Conservation (phyloP, 2,329 filamentous ascomycete species). For the Neoscytalidium dimidiatum region DNA sequence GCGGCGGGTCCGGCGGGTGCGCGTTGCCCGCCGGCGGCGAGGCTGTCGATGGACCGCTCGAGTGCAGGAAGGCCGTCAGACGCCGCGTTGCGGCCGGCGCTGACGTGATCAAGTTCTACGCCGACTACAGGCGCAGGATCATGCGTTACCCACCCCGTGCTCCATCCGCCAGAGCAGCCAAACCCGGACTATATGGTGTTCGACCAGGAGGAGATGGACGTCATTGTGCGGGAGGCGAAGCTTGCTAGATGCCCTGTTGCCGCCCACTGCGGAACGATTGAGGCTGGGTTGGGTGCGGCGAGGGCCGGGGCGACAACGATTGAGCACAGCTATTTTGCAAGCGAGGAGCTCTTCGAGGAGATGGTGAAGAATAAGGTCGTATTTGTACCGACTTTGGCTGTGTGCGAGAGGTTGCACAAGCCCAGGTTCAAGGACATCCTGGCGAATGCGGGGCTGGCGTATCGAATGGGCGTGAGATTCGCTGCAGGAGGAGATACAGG, state of each 20-base stretch:
- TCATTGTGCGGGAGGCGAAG: slow-evolving; percentile 32
- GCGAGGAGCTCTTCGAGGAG: slow-evolving; percentile 42
- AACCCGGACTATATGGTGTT: slow-evolving; percentile 22
- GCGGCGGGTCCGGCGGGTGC: slow-evolving; percentile 27
- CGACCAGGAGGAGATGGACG: slow-evolving; percentile 27
- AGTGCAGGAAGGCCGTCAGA: slow-evolving; percentile 37
- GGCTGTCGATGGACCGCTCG: slow-evolving; percentile 51
- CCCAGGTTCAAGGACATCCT: slow-evolving; percentile 21
- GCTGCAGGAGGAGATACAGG: slow-evolving; percentile 23
- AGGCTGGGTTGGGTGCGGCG: slow-evolving; percentile 33
- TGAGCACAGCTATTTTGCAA: slow-evolving; percentile 30
- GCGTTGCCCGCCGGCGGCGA: slow-evolving; percentile 43
- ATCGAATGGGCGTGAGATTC: slow-evolving; percentile 19
- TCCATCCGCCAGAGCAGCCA: slow-evolving; percentile 5
- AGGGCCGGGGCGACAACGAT: slow-evolving; percentile 35
- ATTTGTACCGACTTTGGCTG: slow-evolving; percentile 56
- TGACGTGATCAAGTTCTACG: slow-evolving; percentile 37
- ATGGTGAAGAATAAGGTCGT: slow-evolving; percentile 51
- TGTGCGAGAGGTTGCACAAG: slow-evolving; percentile 38
- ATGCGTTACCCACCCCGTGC: slow-evolving; percentile 28
- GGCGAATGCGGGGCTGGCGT: slow-evolving; percentile 43
- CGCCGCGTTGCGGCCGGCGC: slow-evolving; percentile 34
- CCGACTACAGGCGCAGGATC: slow-evolving; percentile 32
- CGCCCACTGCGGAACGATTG: slow-evolving; percentile 30
- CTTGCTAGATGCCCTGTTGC: slow-evolving; percentile 30